phyloP scores from a whole-genome alignment of 1,284 basidiomycete species.

The Cronartium quercuum region DNA sequence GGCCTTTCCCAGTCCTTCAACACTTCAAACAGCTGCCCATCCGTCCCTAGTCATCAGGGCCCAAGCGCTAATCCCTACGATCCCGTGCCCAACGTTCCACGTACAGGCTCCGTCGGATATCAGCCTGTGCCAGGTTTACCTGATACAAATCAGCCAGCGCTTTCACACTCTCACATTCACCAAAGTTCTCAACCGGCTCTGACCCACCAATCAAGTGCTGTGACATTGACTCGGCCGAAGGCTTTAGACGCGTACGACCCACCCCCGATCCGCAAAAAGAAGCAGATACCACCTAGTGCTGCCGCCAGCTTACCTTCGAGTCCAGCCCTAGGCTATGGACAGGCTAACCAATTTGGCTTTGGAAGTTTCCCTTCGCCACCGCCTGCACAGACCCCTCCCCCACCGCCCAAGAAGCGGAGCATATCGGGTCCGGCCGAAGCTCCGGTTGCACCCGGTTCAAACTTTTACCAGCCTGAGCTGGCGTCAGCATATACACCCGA shows the following conservation, averaged over 20 bases:
- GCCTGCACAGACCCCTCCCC: background rate
- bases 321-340: conserved; percentile 25
- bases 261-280: conserved; percentile 35
- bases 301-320: conserved; percentile 29
- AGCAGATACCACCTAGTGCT: conserved; percentile 6
- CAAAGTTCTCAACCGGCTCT: background rate
- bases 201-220: background rate
- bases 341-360: conserved; percentile 3
- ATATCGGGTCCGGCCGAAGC: conserved; percentile 22
- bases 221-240: conserved; percentile 27
- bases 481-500: background rate
- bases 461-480: background rate
- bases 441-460: background rate
- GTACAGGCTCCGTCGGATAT: conserved; percentile 30
- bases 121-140: background rate
- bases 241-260: conserved; percentile 36
- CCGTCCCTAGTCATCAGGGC: background rate
- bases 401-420: conserved; percentile 24
- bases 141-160: background rate
- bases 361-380: background rate
- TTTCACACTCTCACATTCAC: background rate
- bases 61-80: background rate
- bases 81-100: conserved; percentile 16
- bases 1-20: background rate
- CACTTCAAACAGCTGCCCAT: background rate